Evolutionary conservation across 2,329 filamentous ascomycete species (phyloP).

Genomic region (Diaporthe destruens): DNA sequence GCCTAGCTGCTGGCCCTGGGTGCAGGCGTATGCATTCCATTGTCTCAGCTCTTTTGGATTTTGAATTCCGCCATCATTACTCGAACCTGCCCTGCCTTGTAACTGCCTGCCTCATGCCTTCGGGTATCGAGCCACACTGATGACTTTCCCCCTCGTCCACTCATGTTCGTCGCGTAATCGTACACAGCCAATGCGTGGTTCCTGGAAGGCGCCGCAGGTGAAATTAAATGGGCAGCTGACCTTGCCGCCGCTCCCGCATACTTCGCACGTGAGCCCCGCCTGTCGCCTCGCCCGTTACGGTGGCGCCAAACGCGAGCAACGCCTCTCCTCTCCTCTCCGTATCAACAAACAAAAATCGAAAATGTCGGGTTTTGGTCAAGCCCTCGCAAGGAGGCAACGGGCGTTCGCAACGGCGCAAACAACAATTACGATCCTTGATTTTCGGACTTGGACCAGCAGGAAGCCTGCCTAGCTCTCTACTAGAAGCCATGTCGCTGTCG

Average conservation of each 20-base stretch:
- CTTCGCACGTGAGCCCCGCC: conserved; percentile 1
- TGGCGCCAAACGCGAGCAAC: conserved; percentile 1
- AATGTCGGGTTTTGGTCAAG: neutral
- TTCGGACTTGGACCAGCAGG: neutral
- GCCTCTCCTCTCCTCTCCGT: neutral
- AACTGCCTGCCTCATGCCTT: conserved; percentile 2
- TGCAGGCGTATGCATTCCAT: conserved; percentile 10
- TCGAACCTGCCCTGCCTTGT: conserved; percentile 7
- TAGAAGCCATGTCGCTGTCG: neutral
- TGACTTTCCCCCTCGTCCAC: conserved; percentile 35
- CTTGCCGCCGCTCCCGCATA: neutral
- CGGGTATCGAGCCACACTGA: conserved; percentile 36
- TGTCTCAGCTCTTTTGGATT: conserved; percentile 9
- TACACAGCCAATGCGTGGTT: conserved; percentile 31
- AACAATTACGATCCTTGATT: neutral
- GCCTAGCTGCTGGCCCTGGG: conserved; percentile 30
- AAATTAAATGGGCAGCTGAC: conserved; percentile 14
- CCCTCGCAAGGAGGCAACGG: neutral
- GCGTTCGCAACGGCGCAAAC: neutral
- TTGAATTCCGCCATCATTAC: conserved; percentile 30
- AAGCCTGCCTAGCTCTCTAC: neutral
- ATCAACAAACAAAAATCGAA: conserved; percentile 15
- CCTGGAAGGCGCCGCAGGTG: conserved; percentile 1
- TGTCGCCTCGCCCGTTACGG: neutral
- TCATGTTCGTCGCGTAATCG: conserved; percentile 33